Percentiles rank a stretch among this genome's conserved stretches.
Evolutionary conservation across 768 basidiomycete genomes (phyloP).

Genomic region (Clitopilus passeckerianus): DNA sequence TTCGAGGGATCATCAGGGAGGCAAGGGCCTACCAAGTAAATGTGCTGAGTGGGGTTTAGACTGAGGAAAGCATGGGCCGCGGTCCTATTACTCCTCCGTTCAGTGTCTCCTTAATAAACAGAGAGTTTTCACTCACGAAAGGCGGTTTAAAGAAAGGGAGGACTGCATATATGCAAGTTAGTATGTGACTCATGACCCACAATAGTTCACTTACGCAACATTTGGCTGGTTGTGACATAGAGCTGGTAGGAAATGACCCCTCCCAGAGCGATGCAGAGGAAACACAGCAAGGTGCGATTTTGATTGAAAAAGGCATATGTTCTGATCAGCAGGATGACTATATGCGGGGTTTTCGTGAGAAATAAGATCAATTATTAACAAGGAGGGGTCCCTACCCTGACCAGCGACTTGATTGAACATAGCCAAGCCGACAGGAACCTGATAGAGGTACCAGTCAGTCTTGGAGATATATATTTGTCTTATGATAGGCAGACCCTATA

Average conservation of each 20-base stretch:
- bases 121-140: conserved; percentile 30
- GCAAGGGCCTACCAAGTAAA: conserved; percentile 52
- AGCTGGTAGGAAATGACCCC: conserved; percentile 80
- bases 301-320: conserved; percentile 86
- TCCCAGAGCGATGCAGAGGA: conserved; percentile 59
- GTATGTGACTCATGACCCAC: background rate
- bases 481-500: conserved; percentile 48
- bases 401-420: conserved; percentile 89
- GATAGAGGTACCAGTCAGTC: background rate
- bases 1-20: conserved; percentile 2
- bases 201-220: conserved; percentile 50
- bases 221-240: conserved; percentile 73
- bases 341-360: conserved; percentile 8
- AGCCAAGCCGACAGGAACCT: conserved; percentile 78
- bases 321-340: conserved; percentile 72
- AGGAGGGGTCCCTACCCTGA: conserved; percentile 45
- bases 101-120: background rate
- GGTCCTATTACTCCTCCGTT: conserved; percentile 23
- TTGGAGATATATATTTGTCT: background rate
- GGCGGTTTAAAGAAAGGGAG: conserved; percentile 63
- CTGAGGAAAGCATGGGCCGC: conserved; percentile 74
- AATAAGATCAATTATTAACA: conserved; percentile 6
- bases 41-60: conserved; percentile 83
- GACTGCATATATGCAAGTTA: conserved; percentile 30
- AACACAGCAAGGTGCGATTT: conserved; percentile 60